Evolutionary conservation across 1,284 basidiomycete genomes (phyloP), one percentile per base, ranked within the genome.

Genomic region (Ganoderma leucocontextum): DNA sequence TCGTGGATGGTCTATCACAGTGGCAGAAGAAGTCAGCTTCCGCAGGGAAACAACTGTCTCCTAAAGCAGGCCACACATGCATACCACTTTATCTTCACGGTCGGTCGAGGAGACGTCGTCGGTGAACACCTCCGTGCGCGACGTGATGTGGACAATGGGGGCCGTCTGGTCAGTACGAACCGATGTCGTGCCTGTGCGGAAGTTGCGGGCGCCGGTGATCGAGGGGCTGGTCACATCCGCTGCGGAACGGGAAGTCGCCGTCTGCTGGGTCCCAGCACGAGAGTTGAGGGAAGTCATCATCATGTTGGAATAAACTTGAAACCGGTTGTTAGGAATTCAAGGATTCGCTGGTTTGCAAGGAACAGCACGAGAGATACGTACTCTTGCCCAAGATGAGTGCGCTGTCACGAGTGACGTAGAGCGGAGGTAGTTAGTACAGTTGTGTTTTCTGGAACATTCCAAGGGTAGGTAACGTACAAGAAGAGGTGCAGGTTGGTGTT

Each of bases 251-350:
- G 57, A 49, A n/a, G 42, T 65, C 39, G 36, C 8, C 33, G 33
- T 52, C 39, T 41, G 60, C 25, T 29, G 60, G 8, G 58, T 60
- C 22, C 58, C 22, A 4, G 62, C 10, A 19, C 65, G 65, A 17
- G 65, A 67, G 61, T 67, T 67, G 55, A 67, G 55, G n/a, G 65
- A 63, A 55, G 65, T 63, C 55, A 67, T 63, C 65, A 67, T 67
- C 36, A 61, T 67, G 55, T 67, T 67, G 13, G 65, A 67, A 44
- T 67, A 67, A 15, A 67, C 65, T 67, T 3, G 6, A 13, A 19
- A 13, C 6, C 10, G 22, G 9, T 0, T 10, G 13, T 55, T 47
- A 61, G 17, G 22, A 17, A 35, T 8, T 25, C 8, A 49, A 49
- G 22, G 7, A 25, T 49, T 10, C 19, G 42, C 7, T 8, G 4